phyloP scores from a whole-genome alignment of 495 filamentous ascomycete genomes.

The Penicillium mononematosum region DNA sequence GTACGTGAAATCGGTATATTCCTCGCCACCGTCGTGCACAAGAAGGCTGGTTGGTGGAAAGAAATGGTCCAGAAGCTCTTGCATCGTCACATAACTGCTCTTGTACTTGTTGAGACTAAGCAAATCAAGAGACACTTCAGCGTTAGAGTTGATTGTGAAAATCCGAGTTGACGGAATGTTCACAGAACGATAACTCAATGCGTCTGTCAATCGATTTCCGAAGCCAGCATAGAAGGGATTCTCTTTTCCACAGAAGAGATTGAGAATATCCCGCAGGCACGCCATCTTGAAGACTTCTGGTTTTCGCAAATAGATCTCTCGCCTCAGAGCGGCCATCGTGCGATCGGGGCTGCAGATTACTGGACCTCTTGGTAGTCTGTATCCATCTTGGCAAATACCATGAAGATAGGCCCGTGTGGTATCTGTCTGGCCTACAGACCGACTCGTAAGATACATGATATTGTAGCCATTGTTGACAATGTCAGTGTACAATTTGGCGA shows the following conservation, averaged over 20 bases:
- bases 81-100: constrained; percentile 95
- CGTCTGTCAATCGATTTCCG: constrained; percentile 94
- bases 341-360: constrained; percentile 94
- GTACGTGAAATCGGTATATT: constrained; percentile 86
- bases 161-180: constrained; percentile 92
- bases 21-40: constrained; percentile 75
- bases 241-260: constrained; percentile 74
- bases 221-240: constrained; percentile 96
- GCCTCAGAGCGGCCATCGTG: constrained; percentile 89
- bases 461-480: constrained; percentile 97
- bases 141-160: constrained; percentile 98
- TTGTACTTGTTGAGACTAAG: constrained; percentile 91
- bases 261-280: constrained; percentile 88
- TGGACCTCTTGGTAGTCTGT: constrained; percentile 81
- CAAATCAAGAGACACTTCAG: constrained; percentile 90
- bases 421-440: constrained; percentile 91
- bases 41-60: constrained; percentile 81
- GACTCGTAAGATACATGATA: constrained; percentile 95
- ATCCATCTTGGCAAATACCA: constrained; percentile 84
- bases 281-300: constrained; percentile 99
- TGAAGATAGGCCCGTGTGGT: constrained; percentile 87
- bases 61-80: constrained; percentile 93
- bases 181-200: constrained; percentile 91
- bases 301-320: constrained; percentile 94
- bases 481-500: constrained; percentile 95